A percentile compares a stretch with the other conserved stretches of the same genome.
These are phyloP conservation scores for Clathrospora elynae DNA, from an alignment of 2,329 filamentous ascomycete genomes.

Conservation along the genomic window DNA sequence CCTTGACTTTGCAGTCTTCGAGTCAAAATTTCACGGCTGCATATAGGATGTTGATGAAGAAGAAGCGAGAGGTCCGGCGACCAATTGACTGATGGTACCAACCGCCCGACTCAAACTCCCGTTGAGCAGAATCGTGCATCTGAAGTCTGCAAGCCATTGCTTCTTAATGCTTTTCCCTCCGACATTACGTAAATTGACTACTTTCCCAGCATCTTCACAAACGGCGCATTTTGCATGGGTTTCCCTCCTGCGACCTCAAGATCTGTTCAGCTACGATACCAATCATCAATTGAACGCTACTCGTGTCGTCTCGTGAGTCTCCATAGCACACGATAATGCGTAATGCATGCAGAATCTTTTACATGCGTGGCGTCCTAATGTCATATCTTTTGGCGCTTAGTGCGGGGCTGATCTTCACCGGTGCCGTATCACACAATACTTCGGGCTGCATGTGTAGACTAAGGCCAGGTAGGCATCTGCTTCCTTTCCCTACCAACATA, in stretches of 20 bases:
- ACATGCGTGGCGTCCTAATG: slow-evolving; percentile 4
- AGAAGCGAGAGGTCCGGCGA: slow-evolving; percentile 1
- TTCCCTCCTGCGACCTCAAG: no score
- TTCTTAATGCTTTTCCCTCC: background rate
- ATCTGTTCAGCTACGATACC: no score
- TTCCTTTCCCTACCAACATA: background rate
- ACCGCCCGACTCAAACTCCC: slow-evolving; percentile 2
- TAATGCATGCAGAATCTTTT: slow-evolving; percentile 3
- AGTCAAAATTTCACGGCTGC: no score
- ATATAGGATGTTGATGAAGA: background rate
- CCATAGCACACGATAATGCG: background rate
- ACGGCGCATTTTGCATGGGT: no score
- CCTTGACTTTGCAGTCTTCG: no score
- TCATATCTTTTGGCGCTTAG: slow-evolving; percentile 5
- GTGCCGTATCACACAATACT: slow-evolving; percentile 14
- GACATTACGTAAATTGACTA: no score
- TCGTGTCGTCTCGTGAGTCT: background rate
- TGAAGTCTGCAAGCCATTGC: background rate
- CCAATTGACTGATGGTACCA: slow-evolving; percentile 1
- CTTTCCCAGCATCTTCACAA: no score
- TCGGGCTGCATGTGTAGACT: slow-evolving; percentile 1
- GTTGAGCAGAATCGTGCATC: background rate
- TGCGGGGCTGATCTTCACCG: slow-evolving; percentile 13
- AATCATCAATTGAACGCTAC: background rate
- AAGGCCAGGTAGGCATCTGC: background rate